Base-by-base conservation (phyloP, 768 basidiomycete species). In the Lentinula edodes region DNA sequence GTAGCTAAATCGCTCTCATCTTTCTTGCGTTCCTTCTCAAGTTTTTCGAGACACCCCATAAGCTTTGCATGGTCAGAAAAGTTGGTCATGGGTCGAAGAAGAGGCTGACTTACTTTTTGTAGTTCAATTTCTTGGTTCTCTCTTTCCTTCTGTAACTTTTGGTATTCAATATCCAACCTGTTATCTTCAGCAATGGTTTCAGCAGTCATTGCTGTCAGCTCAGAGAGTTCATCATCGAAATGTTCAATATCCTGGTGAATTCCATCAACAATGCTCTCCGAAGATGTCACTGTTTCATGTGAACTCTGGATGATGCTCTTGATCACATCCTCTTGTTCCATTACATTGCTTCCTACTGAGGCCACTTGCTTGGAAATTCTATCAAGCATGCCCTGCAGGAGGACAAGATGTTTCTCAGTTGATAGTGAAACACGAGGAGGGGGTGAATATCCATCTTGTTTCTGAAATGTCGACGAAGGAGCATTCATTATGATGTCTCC, bases 1-100 rank as follows among this genome's bases (percentile, higher is more conserved):
- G 64, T 61, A 35, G 66, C 62, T 6, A 18, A 56, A 15, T 71
- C 67, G 5, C 34, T 35, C 28, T 68, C 54, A 35, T 66, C 62
- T 18, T 57, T 57, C 5, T 61, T 9, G 10, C 55, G 12, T 13
- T 63, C 58, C 15, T 50, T 48, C 38, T 50, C 34, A 36, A 59
- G 58, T 48, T 35, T 35, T 23, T 51, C 48, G 9, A 59, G 20
- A 5, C n/a, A 23, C n/a, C 23, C 41, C 23, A 43, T n/a, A 9
- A 56, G 55, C 55, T 56, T 55, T 5, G 20, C 6, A 53, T 18
- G 3, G 12, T 56, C n/a, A 15, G 23, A 20, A 23, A 3, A 41
- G 9, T 35, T 28, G 28, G 28, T 28, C 28, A 13, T 36, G 5
- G 6, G 18, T 3, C 20, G 18, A 38, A 10, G 4, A 16, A 20